Evolutionary conservation across 805 yeast species (phyloP).

Genomic region (Wickerhamiella brachini): DNA sequence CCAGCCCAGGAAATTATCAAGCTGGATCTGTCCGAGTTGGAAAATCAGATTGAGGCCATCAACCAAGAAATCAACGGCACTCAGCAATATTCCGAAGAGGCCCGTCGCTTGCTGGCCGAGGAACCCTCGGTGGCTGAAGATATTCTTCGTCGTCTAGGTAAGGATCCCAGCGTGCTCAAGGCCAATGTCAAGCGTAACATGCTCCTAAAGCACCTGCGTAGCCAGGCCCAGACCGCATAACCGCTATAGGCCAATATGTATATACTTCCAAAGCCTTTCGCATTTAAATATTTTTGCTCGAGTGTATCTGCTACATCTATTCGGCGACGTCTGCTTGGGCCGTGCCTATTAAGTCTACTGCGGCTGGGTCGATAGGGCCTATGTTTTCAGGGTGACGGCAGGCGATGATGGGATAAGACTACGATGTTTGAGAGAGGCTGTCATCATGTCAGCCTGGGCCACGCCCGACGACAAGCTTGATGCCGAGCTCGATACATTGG

Average conservation of each 20-base stretch:
- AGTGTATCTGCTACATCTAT: not conserved
- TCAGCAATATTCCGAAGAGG: slow-evolving; percentile 13
- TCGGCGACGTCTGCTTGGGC: too few species aligned
- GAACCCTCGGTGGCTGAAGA: slow-evolving; percentile 27
- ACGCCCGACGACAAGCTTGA: slow-evolving; percentile 7
- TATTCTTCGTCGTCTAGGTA: slow-evolving; percentile 27
- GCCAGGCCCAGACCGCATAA: not conserved
- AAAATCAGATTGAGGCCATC: slow-evolving; percentile 26
- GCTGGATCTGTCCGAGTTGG: slow-evolving; percentile 29
- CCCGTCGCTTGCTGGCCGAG: slow-evolving; percentile 20
- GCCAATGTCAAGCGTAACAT: slow-evolving; percentile 54
- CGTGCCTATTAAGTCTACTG: too few species aligned
- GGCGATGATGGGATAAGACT: too few species aligned
- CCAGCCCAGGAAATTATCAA: slow-evolving; percentile 28
- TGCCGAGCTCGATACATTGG: slow-evolving; percentile 16
- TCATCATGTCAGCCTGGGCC: slow-evolving; percentile 13
- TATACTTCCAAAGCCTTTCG: too few species aligned
- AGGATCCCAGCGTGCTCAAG: slow-evolving; percentile 30
- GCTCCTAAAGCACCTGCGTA: slow-evolving; percentile 41
- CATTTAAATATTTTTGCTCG: too few species aligned
- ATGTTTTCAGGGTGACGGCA: too few species aligned
- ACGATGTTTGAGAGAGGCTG: too few species aligned
- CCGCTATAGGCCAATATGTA: not conserved
- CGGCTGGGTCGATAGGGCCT: not conserved
- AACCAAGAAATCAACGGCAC: slow-evolving; percentile 22